Conservation (phyloP, 768 basidiomycete species). For the Leccinum aurantiacum region DNA sequence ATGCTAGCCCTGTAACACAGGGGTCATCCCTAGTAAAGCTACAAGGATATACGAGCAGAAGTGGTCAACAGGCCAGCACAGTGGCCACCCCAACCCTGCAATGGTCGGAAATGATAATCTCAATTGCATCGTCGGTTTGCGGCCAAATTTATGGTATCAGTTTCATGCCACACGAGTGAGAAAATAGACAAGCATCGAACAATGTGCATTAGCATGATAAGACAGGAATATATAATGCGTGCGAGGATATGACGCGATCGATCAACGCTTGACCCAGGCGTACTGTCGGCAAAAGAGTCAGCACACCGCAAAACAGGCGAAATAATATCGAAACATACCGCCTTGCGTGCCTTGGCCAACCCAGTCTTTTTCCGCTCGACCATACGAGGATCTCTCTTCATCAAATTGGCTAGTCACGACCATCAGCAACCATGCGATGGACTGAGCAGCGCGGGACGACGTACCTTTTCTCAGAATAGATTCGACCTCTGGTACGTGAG, state of each 20-base stretch:
- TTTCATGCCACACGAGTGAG: not conserved
- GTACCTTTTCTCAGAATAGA: conserved; percentile 71
- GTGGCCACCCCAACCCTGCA: too few species aligned
- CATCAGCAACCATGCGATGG: not conserved
- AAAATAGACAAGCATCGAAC: not conserved
- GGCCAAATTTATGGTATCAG: not conserved
- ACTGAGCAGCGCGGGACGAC: not conserved
- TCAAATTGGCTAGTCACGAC: conserved; percentile 63
- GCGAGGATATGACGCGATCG: not conserved
- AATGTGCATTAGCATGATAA: not conserved
- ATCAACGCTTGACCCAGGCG: conserved; percentile 94
- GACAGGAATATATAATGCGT: conserved; percentile 4
- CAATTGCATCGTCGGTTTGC: not conserved
- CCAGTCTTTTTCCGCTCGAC: conserved; percentile 99
- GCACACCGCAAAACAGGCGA: not conserved
- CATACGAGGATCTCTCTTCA: conserved; percentile 93
- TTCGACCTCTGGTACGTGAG: conserved; percentile 66
- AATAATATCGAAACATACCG: conserved; percentile 47
- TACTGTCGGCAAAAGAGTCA: conserved; percentile 48
- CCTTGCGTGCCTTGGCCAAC: conserved; percentile 86
- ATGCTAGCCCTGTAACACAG: not conserved
- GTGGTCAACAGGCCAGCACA: not conserved
- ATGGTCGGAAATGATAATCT: not conserved
- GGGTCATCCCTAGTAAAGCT: too few species aligned
- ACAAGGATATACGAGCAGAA: not conserved